Percentiles rank a stretch among this genome's conserved stretches.
Conservation (phyloP, 2,329 filamentous ascomycete species). For the Venturia nashicola region DNA sequence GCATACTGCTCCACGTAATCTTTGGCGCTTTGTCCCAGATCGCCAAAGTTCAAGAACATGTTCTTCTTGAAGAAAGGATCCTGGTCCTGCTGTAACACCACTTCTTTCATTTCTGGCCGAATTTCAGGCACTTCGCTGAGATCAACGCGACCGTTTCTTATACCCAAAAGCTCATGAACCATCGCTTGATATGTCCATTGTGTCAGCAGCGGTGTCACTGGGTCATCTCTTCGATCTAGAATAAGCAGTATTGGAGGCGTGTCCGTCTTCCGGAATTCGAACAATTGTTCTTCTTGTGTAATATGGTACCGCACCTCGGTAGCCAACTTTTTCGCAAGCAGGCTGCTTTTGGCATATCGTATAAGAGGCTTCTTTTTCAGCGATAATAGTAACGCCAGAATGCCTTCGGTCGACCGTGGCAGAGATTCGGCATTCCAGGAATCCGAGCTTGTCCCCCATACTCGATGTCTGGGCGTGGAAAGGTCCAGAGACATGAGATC, state of each 20-base stretch:
- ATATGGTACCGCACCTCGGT: constrained; percentile 87
- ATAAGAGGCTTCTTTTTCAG: constrained; percentile 96
- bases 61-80: constrained; percentile 99
- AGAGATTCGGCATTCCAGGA: constrained; percentile 84
- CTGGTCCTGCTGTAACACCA: constrained; percentile 90
- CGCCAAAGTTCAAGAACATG: constrained; percentile 97
- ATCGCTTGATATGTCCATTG: constrained; percentile 99
- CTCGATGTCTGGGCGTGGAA: constrained; percentile 55
- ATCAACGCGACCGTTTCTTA: constrained; percentile 89
- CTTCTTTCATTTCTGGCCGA: constrained; percentile 78
- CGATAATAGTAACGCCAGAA: constrained; percentile 71
- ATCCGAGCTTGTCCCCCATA: constrained; percentile 76
- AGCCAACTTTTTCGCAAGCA: constrained; percentile 82
- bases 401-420: constrained; percentile 74
- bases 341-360: constrained; percentile 81
- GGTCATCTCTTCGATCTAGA: constrained; percentile 84
- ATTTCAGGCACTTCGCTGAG: constrained; percentile 74
- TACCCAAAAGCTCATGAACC: constrained; percentile 92
- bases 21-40: constrained; percentile 90
- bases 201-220: constrained; percentile 83
- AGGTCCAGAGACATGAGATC: constrained; percentile 79
- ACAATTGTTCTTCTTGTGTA: constrained; percentile 89
- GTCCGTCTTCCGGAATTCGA: constrained; percentile 90
- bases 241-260: constrained; percentile 88
- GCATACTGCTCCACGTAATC: constrained; percentile 99